A percentile compares a stretch with the other conserved stretches of the same genome.
Conservation (phyloP, 2,329 filamentous ascomycete genomes). For the Cercospora sp. region DNA sequence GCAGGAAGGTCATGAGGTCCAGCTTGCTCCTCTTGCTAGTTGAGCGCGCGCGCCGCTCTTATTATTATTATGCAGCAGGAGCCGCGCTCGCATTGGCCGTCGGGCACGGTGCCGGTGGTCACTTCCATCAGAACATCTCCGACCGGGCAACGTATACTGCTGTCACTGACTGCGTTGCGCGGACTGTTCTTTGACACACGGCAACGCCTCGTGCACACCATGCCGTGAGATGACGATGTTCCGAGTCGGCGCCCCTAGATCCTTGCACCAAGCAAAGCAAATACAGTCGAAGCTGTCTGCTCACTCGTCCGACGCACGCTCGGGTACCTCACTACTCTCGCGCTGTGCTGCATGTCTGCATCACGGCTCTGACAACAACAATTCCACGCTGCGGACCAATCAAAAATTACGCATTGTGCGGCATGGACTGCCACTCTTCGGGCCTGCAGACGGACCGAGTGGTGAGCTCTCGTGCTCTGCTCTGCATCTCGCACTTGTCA, state of each 20-base stretch:
- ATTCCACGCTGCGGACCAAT: neutral
- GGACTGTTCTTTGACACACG: neutral
- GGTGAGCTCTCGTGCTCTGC: neutral
- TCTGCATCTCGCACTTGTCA: neutral
- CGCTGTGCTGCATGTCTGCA: neutral
- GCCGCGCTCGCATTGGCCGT: neutral
- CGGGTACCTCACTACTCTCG: neutral
- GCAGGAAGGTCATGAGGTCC: neutral
- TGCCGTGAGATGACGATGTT: neutral
- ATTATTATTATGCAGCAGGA: neutral
- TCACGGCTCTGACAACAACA: neutral
- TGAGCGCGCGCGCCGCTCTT: neutral
- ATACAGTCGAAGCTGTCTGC: neutral
- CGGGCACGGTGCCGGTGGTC: neutral
- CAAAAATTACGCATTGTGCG: neutral
- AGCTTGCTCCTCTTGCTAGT: neutral
- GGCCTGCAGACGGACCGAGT: neutral
- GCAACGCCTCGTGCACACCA: neutral
- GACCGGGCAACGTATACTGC: neutral
- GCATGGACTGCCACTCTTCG: neutral
- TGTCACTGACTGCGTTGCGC: neutral
- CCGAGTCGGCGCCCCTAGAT: neutral
- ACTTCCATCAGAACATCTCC: neutral
- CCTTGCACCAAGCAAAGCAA: neutral
- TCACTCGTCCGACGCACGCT: neutral